A percentile compares a stretch with the other conserved stretches of the same genome.
Evolutionary conservation across 805 yeast species (phyloP).

Genomic region (Yarrowia keelungensis): DNA sequence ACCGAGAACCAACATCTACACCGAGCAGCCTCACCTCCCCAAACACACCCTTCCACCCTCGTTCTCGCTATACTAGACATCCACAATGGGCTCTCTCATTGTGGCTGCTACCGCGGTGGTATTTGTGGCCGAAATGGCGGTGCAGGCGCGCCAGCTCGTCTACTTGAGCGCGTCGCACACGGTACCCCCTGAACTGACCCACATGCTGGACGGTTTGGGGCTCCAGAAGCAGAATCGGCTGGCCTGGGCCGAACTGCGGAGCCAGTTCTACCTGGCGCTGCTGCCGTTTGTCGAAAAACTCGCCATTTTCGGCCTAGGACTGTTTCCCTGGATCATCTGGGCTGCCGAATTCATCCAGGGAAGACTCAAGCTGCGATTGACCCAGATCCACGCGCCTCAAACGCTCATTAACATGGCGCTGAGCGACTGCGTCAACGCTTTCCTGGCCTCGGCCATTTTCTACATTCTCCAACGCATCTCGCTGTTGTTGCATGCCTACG

Average conservation of each 20-base stretch:
- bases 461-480: constrained; percentile 21
- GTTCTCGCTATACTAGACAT: background rate
- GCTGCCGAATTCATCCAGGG: constrained; percentile 16
- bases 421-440: constrained; percentile 25
- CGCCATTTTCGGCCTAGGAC: constrained; percentile 5
- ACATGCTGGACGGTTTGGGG: constrained; percentile 13
- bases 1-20: constrained; percentile 2
- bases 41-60: background rate
- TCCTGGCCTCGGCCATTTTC: constrained; percentile 23
- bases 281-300: constrained; percentile 2
- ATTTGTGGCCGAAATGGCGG: constrained; percentile 25
- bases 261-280: constrained; percentile 10
- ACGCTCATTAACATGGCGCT: background rate
- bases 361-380: constrained; percentile 3
- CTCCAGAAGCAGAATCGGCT: constrained; percentile 7
- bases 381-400: constrained; percentile 9
- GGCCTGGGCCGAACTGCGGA: constrained; percentile 24
- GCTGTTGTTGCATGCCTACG: constrained; percentile 1
- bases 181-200: constrained; percentile 16
- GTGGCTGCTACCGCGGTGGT: constrained; percentile 18
- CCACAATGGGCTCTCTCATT: constrained; percentile 31
- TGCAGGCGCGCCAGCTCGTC: constrained; percentile 27
- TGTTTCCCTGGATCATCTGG: constrained; percentile 26
- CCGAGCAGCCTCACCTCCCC: background rate
- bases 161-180: background rate